Evolutionary conservation across 768 basidiomycete species (phyloP).

Genomic region (Candolleomyces efflorescens): DNA sequence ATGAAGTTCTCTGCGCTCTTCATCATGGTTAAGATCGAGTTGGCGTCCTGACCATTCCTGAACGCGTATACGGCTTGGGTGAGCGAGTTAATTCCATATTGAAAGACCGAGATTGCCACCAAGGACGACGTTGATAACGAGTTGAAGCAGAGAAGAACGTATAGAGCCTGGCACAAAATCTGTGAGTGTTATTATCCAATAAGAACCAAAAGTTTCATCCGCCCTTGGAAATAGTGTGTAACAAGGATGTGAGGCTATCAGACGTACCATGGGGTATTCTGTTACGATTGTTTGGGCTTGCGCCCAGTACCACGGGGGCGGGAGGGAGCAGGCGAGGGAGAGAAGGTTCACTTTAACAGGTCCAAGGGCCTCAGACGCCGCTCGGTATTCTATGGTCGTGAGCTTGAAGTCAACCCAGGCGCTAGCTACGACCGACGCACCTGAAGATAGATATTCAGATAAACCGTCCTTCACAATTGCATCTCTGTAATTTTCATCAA

Average conservation of each 20-base stretch:
- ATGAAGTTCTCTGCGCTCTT: constrained; percentile 17
- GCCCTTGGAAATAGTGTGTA: neutral
- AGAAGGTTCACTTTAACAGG: constrained; percentile 23
- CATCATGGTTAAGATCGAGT: constrained; percentile 11
- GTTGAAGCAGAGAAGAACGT: constrained; percentile 17
- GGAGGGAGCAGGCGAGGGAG: constrained; percentile 23
- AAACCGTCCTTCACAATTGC: constrained; percentile 35
- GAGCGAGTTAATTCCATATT: constrained; percentile 15
- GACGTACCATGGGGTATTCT: constrained; percentile 32
- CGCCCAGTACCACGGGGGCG: constrained; percentile 37
- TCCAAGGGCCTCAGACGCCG: constrained; percentile 26
- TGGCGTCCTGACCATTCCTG: neutral
- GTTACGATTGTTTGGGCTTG: constrained; percentile 22
- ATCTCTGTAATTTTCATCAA: constrained; percentile 28
- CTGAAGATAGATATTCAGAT: constrained; percentile 22
- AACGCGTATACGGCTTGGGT: neutral
- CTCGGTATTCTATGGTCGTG: constrained; percentile 29
- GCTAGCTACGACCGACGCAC: constrained; percentile 16
- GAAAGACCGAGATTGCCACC: constrained; percentile 28
- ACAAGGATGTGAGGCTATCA: neutral
- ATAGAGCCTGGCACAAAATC: constrained; percentile 16
- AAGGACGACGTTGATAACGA: constrained; percentile 24
- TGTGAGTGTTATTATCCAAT: neutral
- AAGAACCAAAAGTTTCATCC: neutral
- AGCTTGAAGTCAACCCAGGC: neutral